phyloP scores from a whole-genome alignment of 495 filamentous ascomycete genomes.

The Cercophora newfieldiana region DNA sequence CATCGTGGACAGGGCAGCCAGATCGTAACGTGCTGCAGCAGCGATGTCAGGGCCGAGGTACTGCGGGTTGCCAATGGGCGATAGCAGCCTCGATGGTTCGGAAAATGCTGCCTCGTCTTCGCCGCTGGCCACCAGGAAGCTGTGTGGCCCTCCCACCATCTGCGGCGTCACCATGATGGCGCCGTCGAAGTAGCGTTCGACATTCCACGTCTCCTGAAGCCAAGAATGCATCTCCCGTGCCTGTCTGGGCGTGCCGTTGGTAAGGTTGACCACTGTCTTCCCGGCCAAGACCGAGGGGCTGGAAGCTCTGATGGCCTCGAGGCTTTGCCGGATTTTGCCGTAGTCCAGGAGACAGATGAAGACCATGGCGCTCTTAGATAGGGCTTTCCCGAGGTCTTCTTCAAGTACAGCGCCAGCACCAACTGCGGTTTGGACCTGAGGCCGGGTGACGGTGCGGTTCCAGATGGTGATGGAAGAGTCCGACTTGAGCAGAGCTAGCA shows the following conservation, averaged over 20 bases:
- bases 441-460: slow-evolving; percentile 23
- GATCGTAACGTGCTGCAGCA: slow-evolving; percentile 18
- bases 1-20: slow-evolving; percentile 21
- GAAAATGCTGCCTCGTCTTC: neutral
- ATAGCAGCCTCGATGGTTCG: neutral
- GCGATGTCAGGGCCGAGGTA: neutral
- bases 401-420: slow-evolving; percentile 4
- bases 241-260: slow-evolving; percentile 25
- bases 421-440: slow-evolving; percentile 5
- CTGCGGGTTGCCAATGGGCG: neutral
- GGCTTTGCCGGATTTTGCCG: too few relatives aligned
- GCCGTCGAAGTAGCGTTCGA: slow-evolving; percentile 19
- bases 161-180: slow-evolving; percentile 26
- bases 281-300: slow-evolving; percentile 9
- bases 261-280: slow-evolving; percentile 27
- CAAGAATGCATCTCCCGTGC: slow-evolving; percentile 1
- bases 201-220: neutral
- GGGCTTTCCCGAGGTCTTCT: slow-evolving; percentile 7
- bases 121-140: slow-evolving; percentile 18
- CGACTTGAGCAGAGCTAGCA: slow-evolving; percentile 9
- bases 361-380: slow-evolving; percentile 8
- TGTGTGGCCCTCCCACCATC: slow-evolving; percentile 16
- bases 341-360: slow-evolving; percentile 24
- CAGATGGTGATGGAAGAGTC: slow-evolving; percentile 17
- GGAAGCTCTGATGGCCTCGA: slow-evolving; percentile 1